phyloP scores from a whole-genome alignment of 2,329 filamentous ascomycete genomes.

The Phyllosticta capitalensis region DNA sequence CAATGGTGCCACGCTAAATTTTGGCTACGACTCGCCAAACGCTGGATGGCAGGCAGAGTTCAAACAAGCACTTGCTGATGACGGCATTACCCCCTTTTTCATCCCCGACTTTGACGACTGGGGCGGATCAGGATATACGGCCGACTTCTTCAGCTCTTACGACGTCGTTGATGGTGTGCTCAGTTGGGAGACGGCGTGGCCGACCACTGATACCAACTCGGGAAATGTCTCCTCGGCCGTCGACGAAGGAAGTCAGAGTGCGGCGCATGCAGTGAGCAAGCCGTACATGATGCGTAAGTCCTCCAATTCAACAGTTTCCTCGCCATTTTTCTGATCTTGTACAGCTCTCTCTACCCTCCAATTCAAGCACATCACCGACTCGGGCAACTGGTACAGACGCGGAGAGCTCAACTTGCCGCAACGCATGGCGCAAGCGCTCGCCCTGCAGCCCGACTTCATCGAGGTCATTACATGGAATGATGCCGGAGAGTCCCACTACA shows the following conservation, averaged over 20 bases:
- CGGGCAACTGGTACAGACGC: slow-evolving; percentile 29
- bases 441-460: slow-evolving; percentile 28
- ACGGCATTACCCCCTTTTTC: slow-evolving; percentile 21
- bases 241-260: slow-evolving; percentile 22
- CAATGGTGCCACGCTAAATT: slow-evolving; percentile 18
- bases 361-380: slow-evolving; percentile 27
- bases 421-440: slow-evolving; percentile 20
- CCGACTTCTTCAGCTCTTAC: slow-evolving; percentile 16
- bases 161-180: slow-evolving; percentile 26
- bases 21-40: slow-evolving; percentile 5
- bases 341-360: slow-evolving; percentile 25
- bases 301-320: slow-evolving; percentile 30
- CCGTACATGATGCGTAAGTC: slow-evolving; percentile 31
- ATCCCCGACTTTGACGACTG: slow-evolving; percentile 23
- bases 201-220: slow-evolving; percentile 14
- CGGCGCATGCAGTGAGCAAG: slow-evolving; percentile 23
- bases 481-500: slow-evolving; percentile 31
- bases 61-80: slow-evolving; percentile 11
- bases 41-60: slow-evolving; percentile 14
- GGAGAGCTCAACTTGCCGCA: slow-evolving; percentile 29
- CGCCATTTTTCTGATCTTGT: slow-evolving; percentile 22
- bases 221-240: slow-evolving; percentile 16
- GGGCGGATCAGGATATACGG: slow-evolving; percentile 12
- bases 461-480: slow-evolving; percentile 36
- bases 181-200: slow-evolving; percentile 31